A percentile compares a stretch with the other conserved stretches of the same genome.
These are phyloP conservation scores for Prunus dulcis DNA, from an alignment of 306 rosid species.

Conservation along the genomic window DNA sequence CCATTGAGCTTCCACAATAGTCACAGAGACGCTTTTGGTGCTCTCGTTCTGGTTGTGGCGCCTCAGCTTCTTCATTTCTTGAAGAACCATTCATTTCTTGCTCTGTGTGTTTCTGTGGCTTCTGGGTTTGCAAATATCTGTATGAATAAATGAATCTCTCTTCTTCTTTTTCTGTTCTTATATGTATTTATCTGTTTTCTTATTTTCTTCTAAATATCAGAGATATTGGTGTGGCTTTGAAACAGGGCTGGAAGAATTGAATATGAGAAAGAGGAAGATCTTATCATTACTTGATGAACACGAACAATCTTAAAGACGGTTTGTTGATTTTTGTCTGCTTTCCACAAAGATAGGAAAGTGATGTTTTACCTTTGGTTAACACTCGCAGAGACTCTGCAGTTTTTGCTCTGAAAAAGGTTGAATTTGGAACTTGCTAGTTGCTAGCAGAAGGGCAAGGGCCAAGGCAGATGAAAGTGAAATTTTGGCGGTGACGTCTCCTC, in stretches of 20 bases:
- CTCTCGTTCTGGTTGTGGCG: not conserved
- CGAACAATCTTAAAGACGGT: conserved; percentile 18
- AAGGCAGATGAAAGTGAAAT: not conserved
- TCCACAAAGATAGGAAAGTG: not conserved
- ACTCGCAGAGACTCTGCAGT: not conserved
- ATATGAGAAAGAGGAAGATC: not conserved
- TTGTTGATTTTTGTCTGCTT: not conserved
- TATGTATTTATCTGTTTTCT: not conserved
- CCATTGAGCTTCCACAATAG: conserved; percentile 52
- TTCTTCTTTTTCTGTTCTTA: not conserved
- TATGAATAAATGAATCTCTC: not conserved
- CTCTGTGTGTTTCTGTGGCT: not conserved
- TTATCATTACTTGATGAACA: conserved; percentile 46
- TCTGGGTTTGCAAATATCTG: not conserved
- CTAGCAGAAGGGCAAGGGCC: not conserved
- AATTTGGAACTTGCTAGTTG: conserved; percentile 10
- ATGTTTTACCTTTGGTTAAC: not conserved
- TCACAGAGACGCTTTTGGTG: conserved; percentile 41
- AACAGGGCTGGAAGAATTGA: no score
- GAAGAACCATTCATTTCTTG: conserved; percentile 30
- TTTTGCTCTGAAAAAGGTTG: not conserved
- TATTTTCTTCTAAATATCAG: not conserved
- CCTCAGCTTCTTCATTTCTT: not conserved
- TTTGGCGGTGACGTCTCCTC: not conserved
- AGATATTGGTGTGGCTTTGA: not conserved